These are phyloP conservation scores for Colletotrichum gloeosporioides DNA, from an alignment of 2,329 filamentous ascomycete species.

Conservation along the genomic window DNA sequence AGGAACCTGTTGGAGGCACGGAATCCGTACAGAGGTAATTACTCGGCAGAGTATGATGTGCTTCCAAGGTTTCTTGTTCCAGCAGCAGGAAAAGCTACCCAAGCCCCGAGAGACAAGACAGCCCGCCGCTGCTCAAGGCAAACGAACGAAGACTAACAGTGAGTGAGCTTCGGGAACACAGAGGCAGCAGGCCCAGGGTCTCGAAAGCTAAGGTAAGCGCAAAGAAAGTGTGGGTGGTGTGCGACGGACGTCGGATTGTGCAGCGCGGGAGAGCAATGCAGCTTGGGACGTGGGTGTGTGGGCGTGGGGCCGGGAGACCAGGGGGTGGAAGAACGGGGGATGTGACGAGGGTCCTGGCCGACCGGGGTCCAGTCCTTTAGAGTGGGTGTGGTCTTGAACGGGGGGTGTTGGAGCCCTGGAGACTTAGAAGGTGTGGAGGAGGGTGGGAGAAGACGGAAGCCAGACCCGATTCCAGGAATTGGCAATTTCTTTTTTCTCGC, in stretches of 20 bases:
- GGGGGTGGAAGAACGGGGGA: conserved; percentile 1
- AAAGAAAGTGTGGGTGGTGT: not conserved
- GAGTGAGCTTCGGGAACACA: not conserved
- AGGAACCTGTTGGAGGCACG: not conserved
- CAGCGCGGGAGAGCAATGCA: not conserved
- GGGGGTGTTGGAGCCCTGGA: not conserved
- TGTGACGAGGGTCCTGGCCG: not conserved
- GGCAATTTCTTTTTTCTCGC: conserved; percentile 15
- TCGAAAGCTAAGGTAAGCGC: not conserved
- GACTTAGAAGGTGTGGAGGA: not conserved
- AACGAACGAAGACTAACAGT: not conserved
- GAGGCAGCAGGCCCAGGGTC: not conserved
- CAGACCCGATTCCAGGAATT: conserved; percentile 21
- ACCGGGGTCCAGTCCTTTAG: not conserved
- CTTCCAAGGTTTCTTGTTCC: not conserved
- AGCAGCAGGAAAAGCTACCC: not conserved
- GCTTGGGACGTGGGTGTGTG: not conserved
- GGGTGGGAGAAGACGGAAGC: conserved; percentile 21
- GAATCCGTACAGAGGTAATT: not conserved
- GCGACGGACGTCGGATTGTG: conserved; percentile 2
- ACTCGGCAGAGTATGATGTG: conserved; percentile 5
- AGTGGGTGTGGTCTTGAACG: not conserved
- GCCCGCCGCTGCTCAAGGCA: not conserved
- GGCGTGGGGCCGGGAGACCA: conserved; percentile 18
- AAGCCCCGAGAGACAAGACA: not conserved